Evolutionary conservation across 805 yeast genomes (phyloP), one percentile per base, ranked within the genome.

Genomic region (Saturnispora dispora): DNA sequence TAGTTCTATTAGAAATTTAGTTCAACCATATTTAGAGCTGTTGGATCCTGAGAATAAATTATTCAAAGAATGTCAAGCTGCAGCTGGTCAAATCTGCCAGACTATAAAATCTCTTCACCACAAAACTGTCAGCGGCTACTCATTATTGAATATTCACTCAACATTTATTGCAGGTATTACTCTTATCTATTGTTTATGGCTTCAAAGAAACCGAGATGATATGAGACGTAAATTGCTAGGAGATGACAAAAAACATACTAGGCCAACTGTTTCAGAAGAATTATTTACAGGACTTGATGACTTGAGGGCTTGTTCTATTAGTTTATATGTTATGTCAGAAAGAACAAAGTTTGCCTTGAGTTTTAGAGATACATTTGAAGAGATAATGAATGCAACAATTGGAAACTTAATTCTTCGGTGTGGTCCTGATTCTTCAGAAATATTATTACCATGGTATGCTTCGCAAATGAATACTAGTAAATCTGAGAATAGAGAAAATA

Each of bases 81-180:
- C 85, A 23, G 85, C 86, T 1, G 87, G 86, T 27, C 83, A 80
- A 60, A 77, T 82, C 39, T 81, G 86, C 59, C 84, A 78, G 56
- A 68, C 81, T 25, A 78, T 80, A 61, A 79, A 81, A 55, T 79
- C 76, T 13, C 81, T 79, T 61, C 84, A 79, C 63, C 81, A 80
- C 58, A 78, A 75, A 57, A 79, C 85, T 0, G 78, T 77, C 2
- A 69, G 71, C 50, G 86, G 86, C 3, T 84, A 79, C 59, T 79
- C 85, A 0, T 80, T 83, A 0, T 74, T 83, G 32, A 82, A 84
- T 11, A 79, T 82, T 42, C 86, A 82, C 59, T 79, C 85, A 0
- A 80, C 78, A 10, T 82, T 82, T 60, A 81, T 79, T 47, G 85
- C 86, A 11, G 88, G 88, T 45, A 81, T 82, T 7, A 82, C 87